These are phyloP conservation scores for Corniculantispora saksenae DNA, from an alignment of 2,329 filamentous ascomycete species.

Conservation along the genomic window DNA sequence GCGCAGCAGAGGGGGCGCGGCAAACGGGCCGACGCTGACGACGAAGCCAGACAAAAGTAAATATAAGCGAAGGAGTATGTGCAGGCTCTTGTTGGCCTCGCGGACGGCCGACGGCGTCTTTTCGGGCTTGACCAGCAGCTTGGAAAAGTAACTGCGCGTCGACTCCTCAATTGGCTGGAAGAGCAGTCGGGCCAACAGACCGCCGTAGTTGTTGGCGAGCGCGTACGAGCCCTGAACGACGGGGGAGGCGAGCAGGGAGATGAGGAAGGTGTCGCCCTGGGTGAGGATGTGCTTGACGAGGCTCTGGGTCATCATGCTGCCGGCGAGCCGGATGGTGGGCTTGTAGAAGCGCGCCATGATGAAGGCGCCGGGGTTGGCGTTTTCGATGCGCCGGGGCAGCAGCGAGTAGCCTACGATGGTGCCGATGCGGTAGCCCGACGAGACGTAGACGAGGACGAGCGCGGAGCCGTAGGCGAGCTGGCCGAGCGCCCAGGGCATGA, in stretches of 20 bases:
- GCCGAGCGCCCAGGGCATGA: constrained; percentile 85
- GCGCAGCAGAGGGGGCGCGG: constrained; percentile 71
- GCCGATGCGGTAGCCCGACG: constrained; percentile 60
- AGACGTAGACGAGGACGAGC: constrained; percentile 69
- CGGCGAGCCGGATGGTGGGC: constrained; percentile 69
- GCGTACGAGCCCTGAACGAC: constrained; percentile 88
- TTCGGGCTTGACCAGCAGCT: constrained; percentile 57
- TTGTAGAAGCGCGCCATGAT: constrained; percentile 64
- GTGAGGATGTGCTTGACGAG: constrained; percentile 91
- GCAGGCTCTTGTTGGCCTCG: constrained; percentile 55
- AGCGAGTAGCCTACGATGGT: constrained; percentile 67
- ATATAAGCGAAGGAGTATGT: constrained; percentile 71
- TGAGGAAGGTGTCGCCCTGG: constrained; percentile 88
- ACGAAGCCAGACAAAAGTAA: constrained; percentile 70
- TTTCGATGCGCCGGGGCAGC: constrained; percentile 46
- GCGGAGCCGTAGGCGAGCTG: constrained; percentile 74
- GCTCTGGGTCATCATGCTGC: constrained; percentile 85
- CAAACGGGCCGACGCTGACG: constrained; percentile 69
- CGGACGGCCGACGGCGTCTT: constrained; percentile 31
- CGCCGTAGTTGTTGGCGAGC: constrained; percentile 91
- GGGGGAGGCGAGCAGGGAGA: constrained; percentile 74
- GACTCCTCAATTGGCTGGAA: constrained; percentile 97
- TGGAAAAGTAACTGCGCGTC: constrained; percentile 85
- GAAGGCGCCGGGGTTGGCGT: constrained; percentile 39
- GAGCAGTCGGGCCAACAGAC: constrained; percentile 81